Evolutionary conservation across 768 basidiomycete genomes (phyloP), one percentile per base, ranked within the genome.

Genomic region (Hortiboletus flavorubellus): DNA sequence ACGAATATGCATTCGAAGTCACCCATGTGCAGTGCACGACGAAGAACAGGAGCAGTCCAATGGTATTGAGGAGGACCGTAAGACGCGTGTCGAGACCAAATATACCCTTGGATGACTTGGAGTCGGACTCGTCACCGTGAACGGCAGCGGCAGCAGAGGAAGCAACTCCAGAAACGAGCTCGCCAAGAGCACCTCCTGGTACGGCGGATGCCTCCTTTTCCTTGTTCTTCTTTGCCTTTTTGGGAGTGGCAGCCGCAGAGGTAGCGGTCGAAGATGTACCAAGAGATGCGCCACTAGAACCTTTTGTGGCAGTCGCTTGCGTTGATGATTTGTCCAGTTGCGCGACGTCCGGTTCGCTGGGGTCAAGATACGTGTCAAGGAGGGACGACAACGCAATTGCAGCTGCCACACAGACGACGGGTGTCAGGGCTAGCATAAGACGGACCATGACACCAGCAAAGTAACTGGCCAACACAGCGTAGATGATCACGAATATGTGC

Each of bases 361-460:
- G 90, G 71, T 98, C 93, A 64, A 98, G 79, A 71, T 93, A 99
- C 0, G 86, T 90, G 61, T 97, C 91, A 54, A 98, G 76, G 11
- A 98, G 78, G 8, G 86, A 81, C 4, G 94, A 95, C 55, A 97
- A 76, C 1, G 94, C 93, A 31, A 98, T 86, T 7, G 97, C 97
- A 16, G 93, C 86, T 16, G 93, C 71, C 54, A 98, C 91, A 68
- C 97, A 99, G 43, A 98, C 97, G 54, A 96, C 90, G 1, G 97
- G 97, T 0, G 96, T 98, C 53, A 99, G 85, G 26, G 97, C 89
- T 51, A 99, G 80, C 93, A 99, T 98, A 56, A 98, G 80, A 54
- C 97, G 93, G 59, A 99, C 97, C 97, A 99, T 99, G 69, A 99
- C 96, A 41, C 97, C 97, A 5, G 97, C 96, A 67, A 99, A 99